phyloP scores from a whole-genome alignment of 495 filamentous ascomycete genomes.

The Neurospora cerealis region DNA sequence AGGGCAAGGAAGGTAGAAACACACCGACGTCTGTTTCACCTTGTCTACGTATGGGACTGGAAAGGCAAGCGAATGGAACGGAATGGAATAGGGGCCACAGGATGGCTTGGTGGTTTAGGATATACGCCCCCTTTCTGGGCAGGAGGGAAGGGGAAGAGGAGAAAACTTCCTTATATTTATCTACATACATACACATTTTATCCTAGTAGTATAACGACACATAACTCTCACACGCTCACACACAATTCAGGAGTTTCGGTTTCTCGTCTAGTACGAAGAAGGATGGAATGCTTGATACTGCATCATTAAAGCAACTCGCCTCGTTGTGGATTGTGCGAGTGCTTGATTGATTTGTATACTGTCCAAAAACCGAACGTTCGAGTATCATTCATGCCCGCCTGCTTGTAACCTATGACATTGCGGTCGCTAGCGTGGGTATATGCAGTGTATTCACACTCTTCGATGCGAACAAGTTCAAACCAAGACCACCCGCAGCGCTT shows the following conservation, averaged over 20 bases:
- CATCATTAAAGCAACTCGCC: not conserved
- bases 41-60: not conserved
- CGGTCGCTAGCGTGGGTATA: not conserved
- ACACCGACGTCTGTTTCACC: not conserved
- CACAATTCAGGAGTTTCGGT: not conserved
- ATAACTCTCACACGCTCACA: not conserved
- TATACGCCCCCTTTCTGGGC: not conserved
- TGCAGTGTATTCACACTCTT: not conserved
- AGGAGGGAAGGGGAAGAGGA: not conserved
- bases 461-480: not conserved
- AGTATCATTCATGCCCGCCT: not conserved
- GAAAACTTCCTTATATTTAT: slow-evolving; percentile 1
- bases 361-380: not conserved
- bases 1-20: not conserved
- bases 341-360: not conserved
- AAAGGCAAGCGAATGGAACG: not conserved
- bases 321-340: not conserved
- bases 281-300: not conserved
- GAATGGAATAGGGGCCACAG: not conserved
- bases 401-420: not conserved
- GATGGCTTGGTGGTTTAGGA: not conserved
- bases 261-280: not conserved
- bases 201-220: not conserved
- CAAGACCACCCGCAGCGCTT: not conserved
- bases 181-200: slow-evolving; percentile 1